These are phyloP conservation scores for Cutaneotrichosporon daszewskae DNA, from an alignment of 1,284 basidiomycete species.

Conservation along the genomic window DNA sequence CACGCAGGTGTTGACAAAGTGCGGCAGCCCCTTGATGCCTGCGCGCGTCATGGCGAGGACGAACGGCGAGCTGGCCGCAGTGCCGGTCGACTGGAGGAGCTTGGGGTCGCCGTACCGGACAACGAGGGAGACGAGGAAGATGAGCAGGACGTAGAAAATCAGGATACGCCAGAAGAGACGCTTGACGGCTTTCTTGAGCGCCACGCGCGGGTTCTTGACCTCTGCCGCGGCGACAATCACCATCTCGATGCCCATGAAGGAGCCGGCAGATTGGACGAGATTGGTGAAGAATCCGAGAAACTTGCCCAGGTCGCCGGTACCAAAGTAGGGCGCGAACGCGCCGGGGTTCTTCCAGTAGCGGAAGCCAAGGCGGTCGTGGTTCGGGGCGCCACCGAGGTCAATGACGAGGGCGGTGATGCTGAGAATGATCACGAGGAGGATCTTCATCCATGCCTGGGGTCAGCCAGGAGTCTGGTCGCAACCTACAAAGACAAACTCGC, in stretches of 20 bases:
- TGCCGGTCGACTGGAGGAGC: slow-evolving; percentile 56
- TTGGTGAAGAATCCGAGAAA: slow-evolving; percentile 32
- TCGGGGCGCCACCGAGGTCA: slow-evolving; percentile 45
- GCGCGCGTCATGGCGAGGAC: slow-evolving; percentile 56
- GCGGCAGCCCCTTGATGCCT: slow-evolving; percentile 65
- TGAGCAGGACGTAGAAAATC: slow-evolving; percentile 57
- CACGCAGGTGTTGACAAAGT: slow-evolving; percentile 77
- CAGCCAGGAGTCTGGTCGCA: too few relatives aligned
- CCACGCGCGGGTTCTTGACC: slow-evolving; percentile 27
- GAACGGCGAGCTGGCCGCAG: slow-evolving; percentile 67
- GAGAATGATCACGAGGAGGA: slow-evolving; percentile 56
- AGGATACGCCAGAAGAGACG: slow-evolving; percentile 63
- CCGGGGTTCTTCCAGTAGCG: slow-evolving; percentile 63
- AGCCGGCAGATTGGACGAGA: slow-evolving; percentile 28
- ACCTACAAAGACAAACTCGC: slow-evolving; percentile 27
- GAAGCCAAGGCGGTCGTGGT: slow-evolving; percentile 37
- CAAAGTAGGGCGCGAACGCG: slow-evolving; percentile 3
- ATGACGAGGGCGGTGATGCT: slow-evolving; percentile 59
- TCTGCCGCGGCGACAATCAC: slow-evolving; percentile 28
- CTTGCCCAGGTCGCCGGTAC: slow-evolving; percentile 14
- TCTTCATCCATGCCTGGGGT: background rate
- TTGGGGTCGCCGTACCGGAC: slow-evolving; percentile 61
- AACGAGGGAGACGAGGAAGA: slow-evolving; percentile 62
- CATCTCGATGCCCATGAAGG: slow-evolving; percentile 28
- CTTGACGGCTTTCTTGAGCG: slow-evolving; percentile 35